Evolutionary conservation across 305 asterid genomes (phyloP).

Genomic region (Solanum hybrid): DNA sequence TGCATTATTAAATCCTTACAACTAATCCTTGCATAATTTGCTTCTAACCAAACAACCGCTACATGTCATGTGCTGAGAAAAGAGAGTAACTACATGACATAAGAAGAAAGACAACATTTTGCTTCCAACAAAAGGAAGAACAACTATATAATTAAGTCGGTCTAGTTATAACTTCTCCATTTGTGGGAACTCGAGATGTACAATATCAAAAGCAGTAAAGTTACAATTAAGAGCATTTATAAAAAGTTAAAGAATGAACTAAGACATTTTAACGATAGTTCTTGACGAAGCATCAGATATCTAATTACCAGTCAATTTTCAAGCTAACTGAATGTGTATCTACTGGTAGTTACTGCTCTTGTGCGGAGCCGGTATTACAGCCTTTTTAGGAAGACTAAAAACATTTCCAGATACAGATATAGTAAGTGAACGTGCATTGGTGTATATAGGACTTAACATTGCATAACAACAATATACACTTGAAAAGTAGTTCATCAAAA

Average conservation of each 20-base stretch:
- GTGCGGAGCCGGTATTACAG: background rate
- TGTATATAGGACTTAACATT: background rate
- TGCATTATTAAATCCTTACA: background rate
- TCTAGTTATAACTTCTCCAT: background rate
- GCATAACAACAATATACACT: background rate
- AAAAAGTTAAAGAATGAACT: background rate
- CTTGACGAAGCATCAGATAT: background rate
- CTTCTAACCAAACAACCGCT: background rate
- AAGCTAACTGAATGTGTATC: background rate
- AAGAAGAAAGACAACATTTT: background rate
- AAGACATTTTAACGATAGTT: background rate
- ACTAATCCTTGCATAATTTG: background rate
- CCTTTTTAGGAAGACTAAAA: background rate
- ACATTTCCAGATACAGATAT: background rate
- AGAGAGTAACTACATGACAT: background rate
- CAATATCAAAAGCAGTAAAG: background rate
- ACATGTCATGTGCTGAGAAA: background rate
- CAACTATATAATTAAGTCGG: background rate
- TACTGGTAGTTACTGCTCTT: background rate
- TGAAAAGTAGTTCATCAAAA: slow-evolving; percentile 7
- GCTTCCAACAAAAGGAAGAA: background rate
- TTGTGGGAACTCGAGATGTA: background rate
- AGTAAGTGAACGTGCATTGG: background rate
- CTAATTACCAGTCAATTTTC: background rate
- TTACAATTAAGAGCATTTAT: background rate